Conservation (phyloP, 306 rosid genomes). For the Psophocarpus tetragonolobus region DNA sequence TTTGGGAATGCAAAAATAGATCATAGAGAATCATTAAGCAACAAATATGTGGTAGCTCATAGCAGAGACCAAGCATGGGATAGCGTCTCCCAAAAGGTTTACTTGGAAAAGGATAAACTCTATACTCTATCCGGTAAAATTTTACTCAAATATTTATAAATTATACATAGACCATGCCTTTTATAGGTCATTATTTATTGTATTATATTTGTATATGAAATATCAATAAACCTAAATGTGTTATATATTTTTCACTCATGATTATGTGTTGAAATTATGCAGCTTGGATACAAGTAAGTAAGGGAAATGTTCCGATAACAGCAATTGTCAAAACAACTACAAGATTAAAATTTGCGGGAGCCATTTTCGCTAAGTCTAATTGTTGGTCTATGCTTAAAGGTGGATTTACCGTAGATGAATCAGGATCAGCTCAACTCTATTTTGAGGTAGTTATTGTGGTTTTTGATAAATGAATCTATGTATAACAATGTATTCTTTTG, state of each 20-base stretch:
- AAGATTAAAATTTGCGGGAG: slow-evolving; percentile 47
- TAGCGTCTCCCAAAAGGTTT: slow-evolving; percentile 54
- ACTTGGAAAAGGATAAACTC: slow-evolving; percentile 38
- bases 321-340: slow-evolving; percentile 55
- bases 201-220: not conserved
- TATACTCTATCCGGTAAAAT: slow-evolving; percentile 70
- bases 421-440: slow-evolving; percentile 59
- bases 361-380: slow-evolving; percentile 46
- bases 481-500: not conserved
- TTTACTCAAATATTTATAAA: not conserved
- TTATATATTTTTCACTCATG: not conserved
- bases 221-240: not conserved
- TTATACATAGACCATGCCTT: not conserved
- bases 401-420: slow-evolving; percentile 52
- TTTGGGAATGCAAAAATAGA: slow-evolving; percentile 52
- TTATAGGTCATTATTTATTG: not conserved
- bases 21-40: slow-evolving; percentile 51
- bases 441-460: slow-evolving; percentile 52
- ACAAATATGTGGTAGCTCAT: slow-evolving; percentile 60
- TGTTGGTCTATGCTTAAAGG: slow-evolving; percentile 96
- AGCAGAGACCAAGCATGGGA: slow-evolving; percentile 48
- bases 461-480: not conserved
- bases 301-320: slow-evolving; percentile 41
- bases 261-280: not conserved
- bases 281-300: slow-evolving; percentile 68